Evolutionary conservation across 2,329 filamentous ascomycete species (phyloP).

Genomic region (Trichoderma semiorbis): DNA sequence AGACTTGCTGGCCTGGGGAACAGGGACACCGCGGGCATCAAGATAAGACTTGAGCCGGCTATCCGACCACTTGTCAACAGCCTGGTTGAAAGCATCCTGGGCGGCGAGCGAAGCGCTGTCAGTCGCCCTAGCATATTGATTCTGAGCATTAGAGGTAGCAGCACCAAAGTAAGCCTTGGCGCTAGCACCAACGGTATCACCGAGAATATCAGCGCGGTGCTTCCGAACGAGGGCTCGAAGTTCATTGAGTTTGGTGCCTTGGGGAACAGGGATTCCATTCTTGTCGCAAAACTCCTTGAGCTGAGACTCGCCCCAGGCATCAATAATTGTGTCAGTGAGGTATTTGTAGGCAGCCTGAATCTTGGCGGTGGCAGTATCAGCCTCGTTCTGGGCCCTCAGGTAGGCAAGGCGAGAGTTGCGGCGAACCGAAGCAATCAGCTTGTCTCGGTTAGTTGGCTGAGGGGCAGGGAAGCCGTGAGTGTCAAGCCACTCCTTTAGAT

Average conservation of each 20-base stretch:
- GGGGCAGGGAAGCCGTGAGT: slow-evolving; percentile 80
- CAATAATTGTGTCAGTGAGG: slow-evolving; percentile 78
- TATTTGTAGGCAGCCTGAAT: slow-evolving; percentile 68
- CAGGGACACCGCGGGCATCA: slow-evolving; percentile 71
- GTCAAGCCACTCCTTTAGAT: slow-evolving; percentile 91
- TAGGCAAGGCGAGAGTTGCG: slow-evolving; percentile 83
- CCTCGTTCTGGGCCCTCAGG: slow-evolving; percentile 60
- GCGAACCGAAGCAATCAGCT: slow-evolving; percentile 82
- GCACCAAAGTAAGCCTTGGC: slow-evolving; percentile 63
- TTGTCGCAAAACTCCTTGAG: slow-evolving; percentile 92
- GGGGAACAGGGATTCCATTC: slow-evolving; percentile 80
- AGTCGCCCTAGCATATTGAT: slow-evolving; percentile 73
- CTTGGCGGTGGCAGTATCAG: slow-evolving; percentile 59
- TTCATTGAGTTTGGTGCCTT: slow-evolving; percentile 88
- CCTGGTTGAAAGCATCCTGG: slow-evolving; percentile 64
- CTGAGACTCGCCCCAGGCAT: slow-evolving; percentile 83
- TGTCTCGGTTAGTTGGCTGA: slow-evolving; percentile 80
- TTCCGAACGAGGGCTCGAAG: slow-evolving; percentile 86
- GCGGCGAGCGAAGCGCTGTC: slow-evolving; percentile 60
- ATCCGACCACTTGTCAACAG: slow-evolving; percentile 65
- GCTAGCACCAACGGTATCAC: slow-evolving; percentile 58
- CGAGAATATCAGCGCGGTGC: slow-evolving; percentile 69
- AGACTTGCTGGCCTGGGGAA: slow-evolving; percentile 67
- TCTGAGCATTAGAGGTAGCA: slow-evolving; percentile 71
- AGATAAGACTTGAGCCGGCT: slow-evolving; percentile 75